Evolutionary conservation across 805 yeast species (phyloP), one percentile per base, ranked within the genome.

Genomic region (Saccharomycopsis microspora): DNA sequence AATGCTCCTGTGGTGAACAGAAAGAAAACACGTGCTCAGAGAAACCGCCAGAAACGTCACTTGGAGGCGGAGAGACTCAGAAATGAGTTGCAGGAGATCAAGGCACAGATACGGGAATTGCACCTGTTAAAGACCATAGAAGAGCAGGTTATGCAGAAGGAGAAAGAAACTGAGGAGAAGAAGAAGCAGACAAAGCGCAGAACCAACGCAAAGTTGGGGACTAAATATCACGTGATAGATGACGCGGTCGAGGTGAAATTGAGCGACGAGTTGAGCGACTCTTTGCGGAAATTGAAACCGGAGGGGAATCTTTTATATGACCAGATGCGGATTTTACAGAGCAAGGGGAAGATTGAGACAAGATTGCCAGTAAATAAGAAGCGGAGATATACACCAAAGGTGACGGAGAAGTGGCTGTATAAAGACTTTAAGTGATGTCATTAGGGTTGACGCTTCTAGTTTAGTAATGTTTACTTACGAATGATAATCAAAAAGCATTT

Each of bases 401-500:
- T 83, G 53, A 84, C 95, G 32, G 96, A 90, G 64, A 90, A 89
- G 67, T 87, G 95, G 94, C 75, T 89, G 34, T 85, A 84, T 67
- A 90, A 90, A 68, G 95, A 90, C 66, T 85, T 85, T 60, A 81
- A 82, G 66, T 82, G 69, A 58, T 44, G 19, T 19, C 19, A 19
- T 19, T 19, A 1, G 19, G 19, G 29, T 10, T 38, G 42, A 19
- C 19, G 19, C 19, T 19, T 19, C 19, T 19, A 19, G 19, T 19
- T 19, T 19, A 19, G 19, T 19, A 19, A 2, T 19, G 19, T 19
- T 19, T 19, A 19, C 19, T 19, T 19, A 19, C 19, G 19, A 19
- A 19, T 19, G 19, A 19, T 19, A 19, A 19, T 19, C 19, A 19
- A 19, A 19, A 19, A 19, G 19, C 19, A 19, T 19, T 19, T 19